Conservation (phyloP, 495 filamentous ascomycete species). For the Delitschia confertaspora region DNA sequence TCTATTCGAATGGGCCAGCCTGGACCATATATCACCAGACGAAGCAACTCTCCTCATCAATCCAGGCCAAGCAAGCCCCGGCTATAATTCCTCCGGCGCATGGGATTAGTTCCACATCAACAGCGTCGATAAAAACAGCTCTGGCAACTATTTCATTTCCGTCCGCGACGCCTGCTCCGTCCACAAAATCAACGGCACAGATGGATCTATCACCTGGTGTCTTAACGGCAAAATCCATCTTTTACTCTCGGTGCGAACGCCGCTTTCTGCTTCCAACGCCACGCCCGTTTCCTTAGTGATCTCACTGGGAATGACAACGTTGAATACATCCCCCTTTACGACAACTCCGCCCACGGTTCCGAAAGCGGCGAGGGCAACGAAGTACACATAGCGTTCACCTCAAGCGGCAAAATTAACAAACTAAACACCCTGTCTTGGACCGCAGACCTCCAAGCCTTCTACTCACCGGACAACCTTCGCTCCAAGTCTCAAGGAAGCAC, state of each 20-base stretch:
- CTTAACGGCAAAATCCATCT: slow-evolving; percentile 40
- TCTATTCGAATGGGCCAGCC: slow-evolving; percentile 37
- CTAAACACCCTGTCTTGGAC: slow-evolving; percentile 39
- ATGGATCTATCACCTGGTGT: slow-evolving; percentile 38
- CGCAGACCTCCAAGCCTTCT: slow-evolving; percentile 35
- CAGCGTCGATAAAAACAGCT: slow-evolving; percentile 30
- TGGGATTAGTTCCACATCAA: slow-evolving; percentile 41
- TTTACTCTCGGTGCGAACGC: slow-evolving; percentile 40
- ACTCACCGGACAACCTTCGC: slow-evolving; percentile 29
- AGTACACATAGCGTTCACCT: slow-evolving; percentile 28
- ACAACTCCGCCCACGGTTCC: slow-evolving; percentile 34
- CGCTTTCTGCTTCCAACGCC: slow-evolving; percentile 47
- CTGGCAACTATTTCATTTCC: slow-evolving; percentile 40
- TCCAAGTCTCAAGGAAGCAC: slow-evolving; percentile 42
- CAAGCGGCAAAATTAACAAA: slow-evolving; percentile 39
- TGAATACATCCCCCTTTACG: slow-evolving; percentile 32
- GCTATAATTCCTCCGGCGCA: slow-evolving; percentile 29
- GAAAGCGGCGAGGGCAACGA: slow-evolving; percentile 19
- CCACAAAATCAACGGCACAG: slow-evolving; percentile 34
- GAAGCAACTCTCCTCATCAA: slow-evolving; percentile 46
- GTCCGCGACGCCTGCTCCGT: slow-evolving; percentile 36
- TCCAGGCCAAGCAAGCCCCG: slow-evolving; percentile 45
- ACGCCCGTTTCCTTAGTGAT: slow-evolving; percentile 38
- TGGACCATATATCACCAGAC: slow-evolving; percentile 38
- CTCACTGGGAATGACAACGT: slow-evolving; percentile 11